These are phyloP conservation scores for Dactylellina parvicollis DNA, from an alignment of 2,329 filamentous ascomycete genomes.

Conservation along the genomic window DNA sequence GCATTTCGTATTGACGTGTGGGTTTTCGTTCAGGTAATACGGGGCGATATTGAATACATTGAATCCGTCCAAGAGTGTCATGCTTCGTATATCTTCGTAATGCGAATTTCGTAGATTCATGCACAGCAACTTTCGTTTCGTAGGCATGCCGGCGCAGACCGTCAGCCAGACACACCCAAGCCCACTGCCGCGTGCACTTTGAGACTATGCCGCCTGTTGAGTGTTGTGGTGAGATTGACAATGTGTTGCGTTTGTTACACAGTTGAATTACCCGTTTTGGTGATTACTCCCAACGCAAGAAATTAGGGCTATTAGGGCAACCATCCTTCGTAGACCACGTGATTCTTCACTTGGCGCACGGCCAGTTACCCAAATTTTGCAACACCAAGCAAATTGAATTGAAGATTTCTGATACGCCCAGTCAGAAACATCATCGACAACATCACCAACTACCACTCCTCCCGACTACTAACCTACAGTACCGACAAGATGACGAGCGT, in stretches of 20 bases:
- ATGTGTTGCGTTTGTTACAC: constrained; percentile 42
- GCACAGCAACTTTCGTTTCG: too few relatives aligned
- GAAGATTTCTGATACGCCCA: constrained; percentile 45
- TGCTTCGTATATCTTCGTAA: too few relatives aligned
- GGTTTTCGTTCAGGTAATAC: constrained; percentile 15
- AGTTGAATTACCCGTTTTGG: constrained; percentile 11
- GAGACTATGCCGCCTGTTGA: not conserved
- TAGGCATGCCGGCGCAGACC: too few relatives aligned
- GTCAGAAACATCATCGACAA: constrained; percentile 48
- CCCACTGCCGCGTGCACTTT: too few relatives aligned
- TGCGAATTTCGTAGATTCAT: too few relatives aligned
- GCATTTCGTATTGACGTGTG: constrained; percentile 34
- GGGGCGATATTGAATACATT: constrained; percentile 7
- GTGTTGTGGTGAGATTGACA: not conserved
- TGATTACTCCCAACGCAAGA: not conserved
- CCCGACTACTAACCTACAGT: constrained; percentile 28
- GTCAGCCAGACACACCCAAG: too few relatives aligned
- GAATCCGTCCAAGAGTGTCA: too few relatives aligned
- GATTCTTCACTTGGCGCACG: constrained; percentile 29
- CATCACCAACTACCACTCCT: constrained; percentile 24
- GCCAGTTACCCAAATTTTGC: constrained; percentile 39
- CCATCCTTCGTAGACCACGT: not conserved
- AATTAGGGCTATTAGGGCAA: constrained; percentile 55
- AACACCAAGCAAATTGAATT: constrained; percentile 52
- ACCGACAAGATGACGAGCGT: constrained; percentile 53